These are phyloP conservation scores for Dovyalis caffra DNA, from an alignment of 345 rosid genomes.

Conservation along the genomic window DNA sequence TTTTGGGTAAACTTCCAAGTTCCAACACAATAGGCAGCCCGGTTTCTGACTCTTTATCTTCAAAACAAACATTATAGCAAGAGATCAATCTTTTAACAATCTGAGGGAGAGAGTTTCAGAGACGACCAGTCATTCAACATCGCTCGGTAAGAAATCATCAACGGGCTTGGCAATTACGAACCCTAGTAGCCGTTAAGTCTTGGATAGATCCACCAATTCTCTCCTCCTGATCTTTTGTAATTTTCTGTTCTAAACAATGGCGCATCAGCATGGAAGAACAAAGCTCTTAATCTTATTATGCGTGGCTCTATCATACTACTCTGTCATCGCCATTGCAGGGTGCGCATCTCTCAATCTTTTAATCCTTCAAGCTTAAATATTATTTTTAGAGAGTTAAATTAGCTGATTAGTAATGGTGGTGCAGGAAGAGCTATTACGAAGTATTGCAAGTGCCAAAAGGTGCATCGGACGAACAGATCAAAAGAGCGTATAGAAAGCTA, in stretches of 20 bases:
- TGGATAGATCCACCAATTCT: conserved; percentile 33
- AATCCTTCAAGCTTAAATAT: not conserved
- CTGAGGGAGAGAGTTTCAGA: not conserved
- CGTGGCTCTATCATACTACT: conserved; percentile 46
- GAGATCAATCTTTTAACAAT: not conserved
- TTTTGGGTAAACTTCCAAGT: not conserved
- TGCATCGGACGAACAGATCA: conserved; percentile 97
- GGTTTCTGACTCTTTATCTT: not conserved
- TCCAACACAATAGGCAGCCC: not conserved
- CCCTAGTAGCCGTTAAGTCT: not conserved
- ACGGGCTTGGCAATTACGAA: not conserved
- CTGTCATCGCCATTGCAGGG: conserved; percentile 54
- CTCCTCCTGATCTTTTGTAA: not conserved
- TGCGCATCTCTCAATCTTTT: conserved; percentile 18
- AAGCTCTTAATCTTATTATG: conserved; percentile 48
- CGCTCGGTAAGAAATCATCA: not conserved
- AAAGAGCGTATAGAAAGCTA: conserved; percentile 92
- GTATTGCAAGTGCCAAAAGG: conserved; percentile 84
- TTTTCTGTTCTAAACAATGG: conserved; percentile 35
- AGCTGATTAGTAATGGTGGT: conserved; percentile 11
- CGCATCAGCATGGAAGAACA: conserved; percentile 36
- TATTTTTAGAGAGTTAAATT: not conserved
- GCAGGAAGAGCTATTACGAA: conserved; percentile 93
- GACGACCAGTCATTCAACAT: not conserved
- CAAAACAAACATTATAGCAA: not conserved